A percentile compares a stretch with the other conserved stretches of the same genome.
Conservation (phyloP, 2,329 filamentous ascomycete genomes). For the Microdochium trichocladiopsis region DNA sequence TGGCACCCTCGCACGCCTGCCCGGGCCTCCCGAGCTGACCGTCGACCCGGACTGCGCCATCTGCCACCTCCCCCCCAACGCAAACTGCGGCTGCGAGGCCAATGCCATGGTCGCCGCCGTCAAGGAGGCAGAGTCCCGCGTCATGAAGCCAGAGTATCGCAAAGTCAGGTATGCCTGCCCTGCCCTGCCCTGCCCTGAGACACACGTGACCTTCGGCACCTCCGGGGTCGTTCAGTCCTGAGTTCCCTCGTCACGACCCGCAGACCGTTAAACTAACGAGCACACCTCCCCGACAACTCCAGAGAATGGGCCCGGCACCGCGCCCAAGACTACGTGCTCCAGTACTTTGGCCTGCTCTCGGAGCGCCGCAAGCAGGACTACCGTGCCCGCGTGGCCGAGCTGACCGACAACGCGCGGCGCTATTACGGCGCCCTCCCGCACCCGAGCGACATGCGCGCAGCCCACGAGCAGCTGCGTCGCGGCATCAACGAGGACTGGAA, state of each 20-base stretch:
- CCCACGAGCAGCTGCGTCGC: conserved; percentile 40
- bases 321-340: conserved; percentile 28
- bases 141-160: background rate
- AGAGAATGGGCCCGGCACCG: conserved; percentile 28
- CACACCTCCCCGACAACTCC: background rate
- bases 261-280: background rate
- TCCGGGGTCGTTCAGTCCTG: background rate
- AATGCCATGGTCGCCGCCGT: background rate
- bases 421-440: conserved; percentile 22
- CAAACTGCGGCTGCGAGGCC: background rate
- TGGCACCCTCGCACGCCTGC: background rate
- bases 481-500: conserved; percentile 50
- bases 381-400: conserved; percentile 15
- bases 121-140: background rate
- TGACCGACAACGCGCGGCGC: conserved; percentile 14
- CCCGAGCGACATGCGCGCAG: conserved; percentile 34
- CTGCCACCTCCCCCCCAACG: background rate
- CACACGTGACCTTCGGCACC: background rate
- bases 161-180: background rate
- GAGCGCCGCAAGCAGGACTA: conserved; percentile 23
- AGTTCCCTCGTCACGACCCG: background rate
- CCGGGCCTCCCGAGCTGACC: background rate
- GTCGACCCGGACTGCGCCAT: background rate
- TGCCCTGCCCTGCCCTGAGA: background rate
- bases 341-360: conserved; percentile 25